Conservation (phyloP, 176 grass and related monocot genomes). For the Urochloa ruziziensis region DNA sequence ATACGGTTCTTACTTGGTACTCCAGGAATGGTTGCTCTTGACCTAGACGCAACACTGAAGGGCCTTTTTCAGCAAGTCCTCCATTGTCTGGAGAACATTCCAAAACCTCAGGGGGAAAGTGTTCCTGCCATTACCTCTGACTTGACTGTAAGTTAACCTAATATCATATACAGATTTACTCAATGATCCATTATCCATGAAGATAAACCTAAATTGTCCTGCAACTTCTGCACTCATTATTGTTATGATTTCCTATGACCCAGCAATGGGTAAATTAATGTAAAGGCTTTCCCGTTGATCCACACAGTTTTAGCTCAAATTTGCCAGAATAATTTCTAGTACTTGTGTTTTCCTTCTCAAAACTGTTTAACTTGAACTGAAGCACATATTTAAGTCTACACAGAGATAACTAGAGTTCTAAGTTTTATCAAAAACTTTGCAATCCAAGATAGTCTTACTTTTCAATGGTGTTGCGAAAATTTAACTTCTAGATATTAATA, state of each 20-base stretch:
- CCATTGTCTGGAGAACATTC: constrained; percentile 89
- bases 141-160: constrained; percentile 56
- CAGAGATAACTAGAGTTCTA: background rate
- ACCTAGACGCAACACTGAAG: constrained; percentile 86
- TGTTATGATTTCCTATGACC: background rate
- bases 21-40: constrained; percentile 98
- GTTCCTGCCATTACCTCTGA: constrained; percentile 72
- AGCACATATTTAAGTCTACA: background rate
- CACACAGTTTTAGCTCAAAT: background rate
- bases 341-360: background rate
- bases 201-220: background rate
- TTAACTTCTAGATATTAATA: background rate
- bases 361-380: constrained; percentile 2
- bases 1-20: constrained; percentile 97
- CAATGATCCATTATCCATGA: background rate
- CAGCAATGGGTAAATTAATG: background rate
- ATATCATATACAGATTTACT: background rate
- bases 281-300: background rate
- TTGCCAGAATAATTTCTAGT: background rate
- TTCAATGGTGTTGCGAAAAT: background rate
- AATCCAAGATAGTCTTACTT: background rate
- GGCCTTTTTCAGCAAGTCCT: constrained; percentile 94
- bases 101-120: constrained; percentile 84
- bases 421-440: constrained; percentile 12
- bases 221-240: background rate